Evolutionary conservation across 2,329 filamentous ascomycete genomes (phyloP).

Genomic region (Microcyclospora tardicrescens): DNA sequence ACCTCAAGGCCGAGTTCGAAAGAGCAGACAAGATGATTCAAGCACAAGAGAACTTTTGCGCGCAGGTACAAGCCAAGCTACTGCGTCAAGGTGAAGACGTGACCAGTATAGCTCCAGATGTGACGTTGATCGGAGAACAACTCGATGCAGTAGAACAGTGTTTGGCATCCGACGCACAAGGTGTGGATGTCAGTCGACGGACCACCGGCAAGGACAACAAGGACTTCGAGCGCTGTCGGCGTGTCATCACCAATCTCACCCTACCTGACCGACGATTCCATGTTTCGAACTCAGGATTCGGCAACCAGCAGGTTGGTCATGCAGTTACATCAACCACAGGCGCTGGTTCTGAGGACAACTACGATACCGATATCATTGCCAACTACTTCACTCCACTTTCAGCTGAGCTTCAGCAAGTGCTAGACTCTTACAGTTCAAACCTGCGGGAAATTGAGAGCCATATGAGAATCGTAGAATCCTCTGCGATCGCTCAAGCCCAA

Average conservation of each 20-base stretch:
- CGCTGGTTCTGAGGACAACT: constrained; percentile 15
- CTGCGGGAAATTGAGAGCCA: constrained; percentile 37
- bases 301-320: not conserved
- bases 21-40: constrained; percentile 69
- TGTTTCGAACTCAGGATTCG: constrained; percentile 5
- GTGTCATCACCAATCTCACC: constrained; percentile 61
- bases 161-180: constrained; percentile 48
- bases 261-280: constrained; percentile 50
- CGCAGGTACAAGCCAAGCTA: constrained; percentile 57
- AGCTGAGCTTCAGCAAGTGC: constrained; percentile 25
- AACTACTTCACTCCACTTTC: constrained; percentile 33
- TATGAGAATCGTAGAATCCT: constrained; percentile 35
- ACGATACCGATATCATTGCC: constrained; percentile 33
- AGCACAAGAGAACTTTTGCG: constrained; percentile 61
- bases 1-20: constrained; percentile 66
- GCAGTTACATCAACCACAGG: constrained; percentile 2
- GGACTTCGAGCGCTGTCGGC: constrained; percentile 59
- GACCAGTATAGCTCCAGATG: constrained; percentile 51
- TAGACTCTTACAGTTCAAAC: constrained; percentile 30
- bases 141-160: constrained; percentile 50
- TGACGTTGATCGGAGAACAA: constrained; percentile 49
- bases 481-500: constrained; percentile 31
- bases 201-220: constrained; percentile 52
- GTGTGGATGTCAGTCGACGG: constrained; percentile 44
- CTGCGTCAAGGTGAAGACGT: constrained; percentile 51